Base-by-base conservation (phyloP, 177 flowering plant species). In the Vitis hybrid region DNA sequence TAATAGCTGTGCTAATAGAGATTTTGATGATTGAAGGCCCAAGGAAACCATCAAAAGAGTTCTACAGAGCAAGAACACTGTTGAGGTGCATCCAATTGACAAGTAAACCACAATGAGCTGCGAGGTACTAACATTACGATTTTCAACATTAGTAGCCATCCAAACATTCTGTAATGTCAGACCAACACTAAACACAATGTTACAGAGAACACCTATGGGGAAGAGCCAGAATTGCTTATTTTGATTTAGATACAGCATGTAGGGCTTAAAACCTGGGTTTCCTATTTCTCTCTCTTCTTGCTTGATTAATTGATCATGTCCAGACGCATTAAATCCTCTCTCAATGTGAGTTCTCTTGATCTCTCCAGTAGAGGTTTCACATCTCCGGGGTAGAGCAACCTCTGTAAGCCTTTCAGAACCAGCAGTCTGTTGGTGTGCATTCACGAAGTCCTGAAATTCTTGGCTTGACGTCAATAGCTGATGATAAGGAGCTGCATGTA, bases 351-450 rank as follows among this genome's bases (percentile, higher is more conserved):
- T 67, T 51, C 64, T 82, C 66, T 64, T 76, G 51, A 82, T 84
- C 71, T 84, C 85, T 54, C n/a, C 71, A 8, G 57, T 18, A 32
- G 70, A 17, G 40, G 56, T 72, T 62, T 68, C 72, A 13, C 11
- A 60, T 40, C 17, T 78, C 30, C 26, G 9, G 23, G 71, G 9
- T 55, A 6, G 2, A 40, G 74, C 61, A 9, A 75, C 75, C 56
- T 72, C 77, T 4, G 75, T 55, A 52, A 75, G 70, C 68, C 80
- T 75, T 34, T 81, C 84, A 15, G 86, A 76, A 26, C 85, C 88
- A 59, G 84, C 86, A 5, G 88, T 84, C 64, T 82, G 82, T 71
- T 79, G 80, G 80, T 84, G 88, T 21, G 88, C 85, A 68, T 82
- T 78, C 30, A 84, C 84, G 50, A 84, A 83, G 62, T 84, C 83